These are phyloP conservation scores for Pichia sp. DNA, from an alignment of 1,139 yeast genomes.

Conservation along the genomic window DNA sequence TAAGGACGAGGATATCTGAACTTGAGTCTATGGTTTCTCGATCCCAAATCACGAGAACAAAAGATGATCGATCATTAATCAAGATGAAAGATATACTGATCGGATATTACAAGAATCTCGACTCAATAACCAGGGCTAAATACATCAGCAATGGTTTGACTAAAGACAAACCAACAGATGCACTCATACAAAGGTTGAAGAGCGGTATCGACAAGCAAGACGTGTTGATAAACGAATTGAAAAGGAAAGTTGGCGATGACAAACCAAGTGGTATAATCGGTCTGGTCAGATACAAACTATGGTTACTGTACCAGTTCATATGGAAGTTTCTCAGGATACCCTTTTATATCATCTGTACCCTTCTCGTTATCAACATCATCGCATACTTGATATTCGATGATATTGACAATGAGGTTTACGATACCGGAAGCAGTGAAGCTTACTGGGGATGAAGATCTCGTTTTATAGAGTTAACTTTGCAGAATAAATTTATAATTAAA, in stretches of 20 bases:
- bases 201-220: conserved; percentile 22
- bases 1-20: conserved; percentile 17
- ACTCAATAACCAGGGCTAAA: conserved; percentile 2
- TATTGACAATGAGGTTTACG: neutral
- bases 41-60: neutral
- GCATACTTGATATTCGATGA: conserved; percentile 2
- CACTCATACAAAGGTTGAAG: conserved; percentile 11
- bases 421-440: neutral
- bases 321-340: conserved; percentile 6
- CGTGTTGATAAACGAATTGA: conserved; percentile 21
- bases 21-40: conserved; percentile 15
- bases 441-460: conserved; percentile 5
- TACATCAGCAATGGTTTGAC: neutral
- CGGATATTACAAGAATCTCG: conserved; percentile 20
- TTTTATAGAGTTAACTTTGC: neutral
- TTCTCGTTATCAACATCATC: conserved; percentile 1
- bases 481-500: neutral
- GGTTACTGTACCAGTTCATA: neutral
- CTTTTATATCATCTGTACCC: neutral
- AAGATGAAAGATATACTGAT: conserved; percentile 24
- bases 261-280: conserved; percentile 2
- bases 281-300: neutral
- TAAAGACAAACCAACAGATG: neutral
- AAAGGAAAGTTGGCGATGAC: conserved; percentile 17
- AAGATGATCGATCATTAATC: conserved; percentile 12